Conservation (phyloP, 169 alveolate genomes). For the Eimeria acervulina region DNA sequence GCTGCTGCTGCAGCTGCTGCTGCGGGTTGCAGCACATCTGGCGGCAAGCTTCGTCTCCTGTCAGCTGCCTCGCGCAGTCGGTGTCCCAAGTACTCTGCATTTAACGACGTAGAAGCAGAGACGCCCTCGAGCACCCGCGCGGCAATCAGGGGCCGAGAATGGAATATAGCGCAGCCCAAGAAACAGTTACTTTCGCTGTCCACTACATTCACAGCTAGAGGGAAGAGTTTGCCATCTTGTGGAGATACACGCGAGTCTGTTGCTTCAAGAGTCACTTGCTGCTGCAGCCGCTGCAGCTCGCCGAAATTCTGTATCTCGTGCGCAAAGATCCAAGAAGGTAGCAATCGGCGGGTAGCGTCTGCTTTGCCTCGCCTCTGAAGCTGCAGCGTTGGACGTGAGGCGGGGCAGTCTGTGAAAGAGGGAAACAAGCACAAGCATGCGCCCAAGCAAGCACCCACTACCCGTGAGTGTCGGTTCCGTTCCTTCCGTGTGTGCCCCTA, state of each 20-base stretch:
- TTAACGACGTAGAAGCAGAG: not conserved
- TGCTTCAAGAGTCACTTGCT: not conserved
- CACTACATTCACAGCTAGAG: slow-evolving; percentile 38
- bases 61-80: slow-evolving; percentile 22
- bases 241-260: not conserved
- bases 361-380: slow-evolving; percentile 18
- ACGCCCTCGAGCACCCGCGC: slow-evolving; percentile 39
- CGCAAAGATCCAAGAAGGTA: slow-evolving; percentile 51
- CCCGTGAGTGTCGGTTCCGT: not conserved
- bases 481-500: too few relatives aligned
- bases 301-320: slow-evolving; percentile 44
- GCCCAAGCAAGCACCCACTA: not conserved
- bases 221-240: not conserved
- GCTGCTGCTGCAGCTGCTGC: slow-evolving; percentile 5
- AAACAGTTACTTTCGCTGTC: not conserved
- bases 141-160: slow-evolving; percentile 57
- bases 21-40: not conserved
- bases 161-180: slow-evolving; percentile 35
- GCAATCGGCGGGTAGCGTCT: not conserved
- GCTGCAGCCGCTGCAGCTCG: slow-evolving; percentile 42
- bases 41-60: slow-evolving; percentile 54
- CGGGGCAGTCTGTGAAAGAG: slow-evolving; percentile 11
- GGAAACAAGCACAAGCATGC: not conserved
- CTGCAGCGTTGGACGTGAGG: slow-evolving; percentile 40
- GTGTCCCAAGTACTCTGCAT: not conserved